A percentile compares a stretch with the other conserved stretches of the same genome.
These are phyloP conservation scores for Gynostemma pentaphyllum DNA, from an alignment of 306 rosid species.

Conservation along the genomic window DNA sequence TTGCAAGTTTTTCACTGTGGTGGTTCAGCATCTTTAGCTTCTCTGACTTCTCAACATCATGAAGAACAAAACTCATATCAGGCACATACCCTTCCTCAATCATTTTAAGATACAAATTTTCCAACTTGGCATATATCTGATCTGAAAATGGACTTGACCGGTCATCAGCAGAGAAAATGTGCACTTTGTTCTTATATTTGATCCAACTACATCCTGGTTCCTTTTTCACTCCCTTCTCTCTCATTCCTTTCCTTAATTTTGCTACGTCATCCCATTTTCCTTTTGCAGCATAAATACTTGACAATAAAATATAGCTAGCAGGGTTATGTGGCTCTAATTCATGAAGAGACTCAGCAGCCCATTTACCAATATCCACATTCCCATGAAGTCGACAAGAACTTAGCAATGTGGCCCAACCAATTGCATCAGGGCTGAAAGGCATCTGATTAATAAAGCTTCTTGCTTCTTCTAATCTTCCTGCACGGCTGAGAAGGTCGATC, in stretches of 20 bases:
- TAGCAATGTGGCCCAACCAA: slow-evolving; percentile 83
- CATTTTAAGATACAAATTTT: slow-evolving; percentile 48
- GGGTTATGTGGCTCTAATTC: slow-evolving; percentile 80
- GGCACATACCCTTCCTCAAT: slow-evolving; percentile 66
- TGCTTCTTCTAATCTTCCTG: slow-evolving; percentile 85
- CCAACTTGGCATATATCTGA: slow-evolving; percentile 68
- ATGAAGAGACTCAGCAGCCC: slow-evolving; percentile 78
- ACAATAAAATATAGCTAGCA: slow-evolving; percentile 72
- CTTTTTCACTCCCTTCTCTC: slow-evolving; percentile 64
- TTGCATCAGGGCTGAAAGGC: slow-evolving; percentile 70
- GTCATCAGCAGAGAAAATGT: slow-evolving; percentile 81
- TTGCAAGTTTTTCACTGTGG: slow-evolving; percentile 89
- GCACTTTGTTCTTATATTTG: slow-evolving; percentile 62
- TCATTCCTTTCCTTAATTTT: slow-evolving; percentile 67
- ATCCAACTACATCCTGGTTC: slow-evolving; percentile 97
- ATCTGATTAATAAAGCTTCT: slow-evolving; percentile 47
- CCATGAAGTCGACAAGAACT: slow-evolving; percentile 68
- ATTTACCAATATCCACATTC: slow-evolving; percentile 66
- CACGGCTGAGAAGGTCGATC: slow-evolving; percentile 79
- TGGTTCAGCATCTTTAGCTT: slow-evolving; percentile 70
- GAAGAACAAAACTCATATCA: slow-evolving; percentile 70
- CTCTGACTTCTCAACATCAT: slow-evolving; percentile 73
- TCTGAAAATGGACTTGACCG: slow-evolving; percentile 54
- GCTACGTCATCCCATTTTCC: slow-evolving; percentile 84
- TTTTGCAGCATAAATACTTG: slow-evolving; percentile 71